Evolutionary conservation across 2,329 filamentous ascomycete genomes (phyloP).

Genomic region (Cryphonectria naterciae): DNA sequence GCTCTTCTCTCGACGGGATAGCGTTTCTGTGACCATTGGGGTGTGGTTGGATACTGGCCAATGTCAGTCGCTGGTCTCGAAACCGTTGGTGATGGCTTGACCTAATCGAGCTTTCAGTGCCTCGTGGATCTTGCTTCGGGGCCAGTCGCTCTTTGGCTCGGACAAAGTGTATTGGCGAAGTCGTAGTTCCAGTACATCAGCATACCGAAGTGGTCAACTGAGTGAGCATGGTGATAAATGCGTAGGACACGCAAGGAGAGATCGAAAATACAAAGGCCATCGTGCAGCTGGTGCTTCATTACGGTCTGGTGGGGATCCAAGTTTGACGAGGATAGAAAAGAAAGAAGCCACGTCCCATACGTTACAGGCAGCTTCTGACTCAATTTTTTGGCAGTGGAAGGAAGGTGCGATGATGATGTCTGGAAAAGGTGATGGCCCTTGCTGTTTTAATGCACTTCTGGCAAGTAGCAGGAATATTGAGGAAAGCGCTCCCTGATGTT

Average conservation of each 20-base stretch:
- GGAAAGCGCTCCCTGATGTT: not conserved
- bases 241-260: not conserved
- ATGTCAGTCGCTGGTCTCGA: not conserved
- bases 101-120: not conserved
- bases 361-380: not conserved
- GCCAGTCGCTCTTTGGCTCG: not conserved
- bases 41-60: not conserved
- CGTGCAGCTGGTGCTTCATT: not conserved
- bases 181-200: not conserved
- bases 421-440: not conserved
- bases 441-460: not conserved
- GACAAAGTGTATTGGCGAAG: not conserved
- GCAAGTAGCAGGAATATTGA: not conserved
- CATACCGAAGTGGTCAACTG: not conserved
- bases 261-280: not conserved
- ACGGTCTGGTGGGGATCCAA: not conserved
- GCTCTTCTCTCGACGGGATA: not conserved
- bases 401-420: not conserved
- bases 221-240: not conserved
- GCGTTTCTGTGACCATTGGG: not conserved
- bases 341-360: not conserved
- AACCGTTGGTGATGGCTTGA: not conserved
- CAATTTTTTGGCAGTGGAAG: not conserved
- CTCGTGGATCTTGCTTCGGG: not conserved
- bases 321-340: not conserved